Evolutionary conservation across 1,139 yeast species (phyloP), one percentile per base, ranked within the genome.

Genomic region (Scheffersomyces parashehatae): DNA sequence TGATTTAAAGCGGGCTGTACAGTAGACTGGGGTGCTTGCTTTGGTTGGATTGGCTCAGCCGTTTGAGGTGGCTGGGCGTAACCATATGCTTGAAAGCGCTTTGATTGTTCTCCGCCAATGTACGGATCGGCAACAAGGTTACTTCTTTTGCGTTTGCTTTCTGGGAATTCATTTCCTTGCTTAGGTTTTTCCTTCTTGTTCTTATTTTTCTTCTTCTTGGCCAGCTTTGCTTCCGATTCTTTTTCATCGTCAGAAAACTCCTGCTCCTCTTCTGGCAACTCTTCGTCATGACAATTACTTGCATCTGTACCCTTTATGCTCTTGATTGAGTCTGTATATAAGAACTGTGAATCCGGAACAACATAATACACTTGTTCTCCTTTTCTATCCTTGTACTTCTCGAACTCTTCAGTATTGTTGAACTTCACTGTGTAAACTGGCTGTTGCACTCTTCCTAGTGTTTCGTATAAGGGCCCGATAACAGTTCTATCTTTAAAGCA

Each of bases 231-330:
- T 10, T 76, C 78, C 54, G 65, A 56, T 52, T 91, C 98, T 53
- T 77, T 77, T 60, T 91, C 97, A 64, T 93, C 98, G 59, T 93
- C 98, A 0, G 97, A 88, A 54, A 85, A 93, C 56, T 93, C 98
- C 60, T 89, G 97, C 60, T 93, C 98, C 34, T 87, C 95, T 53
- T 82, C 88, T 0, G 97, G 91, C 20, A 91, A 66, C 56, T 93
- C 99, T 67, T 93, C 99, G 63, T 93, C 99, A 60, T 89, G 88
- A 60, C 89, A 84, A 54, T 93, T 93, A 57, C 96, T 86, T 0
- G 99, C 99, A 67, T 93, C 99, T 1, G 93, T 85, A 11, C 98
- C 99, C 56, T 85, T 90, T 16, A 82, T 50, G 24, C 75, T 70
- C 53, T 82, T 86, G 41, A 91, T 76, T 14, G 81, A 68, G 42